phyloP scores from a whole-genome alignment of 306 rosid species.

The Abrus pulchellus region DNA sequence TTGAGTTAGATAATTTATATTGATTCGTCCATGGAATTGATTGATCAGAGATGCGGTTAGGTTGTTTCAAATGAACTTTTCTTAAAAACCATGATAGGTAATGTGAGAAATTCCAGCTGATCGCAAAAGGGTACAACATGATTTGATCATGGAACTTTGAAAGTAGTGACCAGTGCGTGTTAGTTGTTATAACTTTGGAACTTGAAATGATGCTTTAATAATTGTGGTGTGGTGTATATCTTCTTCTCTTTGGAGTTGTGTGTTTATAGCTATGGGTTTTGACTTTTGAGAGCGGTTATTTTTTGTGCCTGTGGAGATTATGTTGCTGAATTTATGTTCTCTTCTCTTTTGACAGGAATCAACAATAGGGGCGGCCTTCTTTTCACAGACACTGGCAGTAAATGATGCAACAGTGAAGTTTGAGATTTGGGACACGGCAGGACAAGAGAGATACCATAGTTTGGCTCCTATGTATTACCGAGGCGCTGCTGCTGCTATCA shows the following conservation, averaged over 20 bases:
- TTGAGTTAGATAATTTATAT: conserved; percentile 39
- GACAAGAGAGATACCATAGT: conserved; percentile 76
- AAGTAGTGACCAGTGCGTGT: background rate
- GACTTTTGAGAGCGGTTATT: conserved; percentile 29
- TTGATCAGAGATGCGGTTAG: background rate
- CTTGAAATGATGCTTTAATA: conserved; percentile 1
- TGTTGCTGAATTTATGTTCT: conserved; percentile 42
- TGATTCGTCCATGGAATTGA: conserved; percentile 1
- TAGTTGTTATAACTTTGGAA: conserved; percentile 21
- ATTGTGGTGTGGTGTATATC: conserved; percentile 6
- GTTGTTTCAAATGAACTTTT: conserved; percentile 34
- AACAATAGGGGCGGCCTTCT: conserved; percentile 74
- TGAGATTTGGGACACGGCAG: conserved; percentile 77
- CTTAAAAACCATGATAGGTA: background rate
- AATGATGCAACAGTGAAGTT: conserved; percentile 68
- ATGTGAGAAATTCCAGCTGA: conserved; percentile 20
- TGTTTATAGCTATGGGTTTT: conserved; percentile 40
- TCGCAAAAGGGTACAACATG: background rate
- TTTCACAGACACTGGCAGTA: conserved; percentile 72
- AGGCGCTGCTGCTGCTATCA: conserved; percentile 77
- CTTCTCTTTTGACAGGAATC: conserved; percentile 60
- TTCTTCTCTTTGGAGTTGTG: conserved; percentile 11
- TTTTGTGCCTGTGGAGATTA: conserved; percentile 34
- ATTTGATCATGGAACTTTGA: conserved; percentile 14
- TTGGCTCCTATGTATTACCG: conserved; percentile 80